Conservation (phyloP, 345 rosid genomes). For the Pugionium cornutum region DNA sequence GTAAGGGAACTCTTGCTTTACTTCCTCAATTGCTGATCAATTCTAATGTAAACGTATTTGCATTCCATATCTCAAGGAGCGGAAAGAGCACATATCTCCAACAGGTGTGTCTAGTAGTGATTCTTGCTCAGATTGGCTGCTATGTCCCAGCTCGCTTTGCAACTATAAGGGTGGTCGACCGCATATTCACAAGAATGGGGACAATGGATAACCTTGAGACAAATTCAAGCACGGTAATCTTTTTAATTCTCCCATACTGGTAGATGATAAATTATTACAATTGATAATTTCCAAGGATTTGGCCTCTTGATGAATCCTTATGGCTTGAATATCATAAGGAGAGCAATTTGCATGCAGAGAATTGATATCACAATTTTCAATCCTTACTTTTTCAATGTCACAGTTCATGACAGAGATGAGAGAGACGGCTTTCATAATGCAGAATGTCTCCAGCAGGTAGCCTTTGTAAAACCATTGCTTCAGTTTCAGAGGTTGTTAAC, state of each 20-base stretch:
- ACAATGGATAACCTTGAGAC: conserved; percentile 82
- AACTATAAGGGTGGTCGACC: conserved; percentile 80
- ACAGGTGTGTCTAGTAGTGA: conserved; percentile 86
- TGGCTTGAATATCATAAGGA: not conserved
- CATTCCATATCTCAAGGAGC: conserved; percentile 60
- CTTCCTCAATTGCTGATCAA: conserved; percentile 4
- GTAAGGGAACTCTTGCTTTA: conserved; percentile 49
- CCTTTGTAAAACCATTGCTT: conserved; percentile 17
- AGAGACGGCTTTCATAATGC: conserved; percentile 96
- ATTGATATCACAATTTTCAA: conserved; percentile 10
- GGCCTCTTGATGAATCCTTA: conserved; percentile 20
- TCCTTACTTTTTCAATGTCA: conserved; percentile 25
- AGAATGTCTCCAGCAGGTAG: conserved; percentile 81
- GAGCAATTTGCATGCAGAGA: not conserved
- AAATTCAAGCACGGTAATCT: conserved; percentile 86
- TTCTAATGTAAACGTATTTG: conserved; percentile 25
- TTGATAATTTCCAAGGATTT: conserved; percentile 12
- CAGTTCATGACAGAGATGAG: conserved; percentile 99
- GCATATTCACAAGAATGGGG: conserved; percentile 97
- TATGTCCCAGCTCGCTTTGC: conserved; percentile 90
- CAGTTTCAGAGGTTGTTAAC: not conserved
- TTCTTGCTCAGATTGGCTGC: conserved; percentile 96
- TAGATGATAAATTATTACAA: conserved; percentile 4
- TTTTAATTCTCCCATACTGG: conserved; percentile 13
- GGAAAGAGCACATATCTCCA: conserved; percentile 99